Base-by-base conservation (phyloP, 2,329 filamentous ascomycete species). In the Aspergillus sp. region DNA sequence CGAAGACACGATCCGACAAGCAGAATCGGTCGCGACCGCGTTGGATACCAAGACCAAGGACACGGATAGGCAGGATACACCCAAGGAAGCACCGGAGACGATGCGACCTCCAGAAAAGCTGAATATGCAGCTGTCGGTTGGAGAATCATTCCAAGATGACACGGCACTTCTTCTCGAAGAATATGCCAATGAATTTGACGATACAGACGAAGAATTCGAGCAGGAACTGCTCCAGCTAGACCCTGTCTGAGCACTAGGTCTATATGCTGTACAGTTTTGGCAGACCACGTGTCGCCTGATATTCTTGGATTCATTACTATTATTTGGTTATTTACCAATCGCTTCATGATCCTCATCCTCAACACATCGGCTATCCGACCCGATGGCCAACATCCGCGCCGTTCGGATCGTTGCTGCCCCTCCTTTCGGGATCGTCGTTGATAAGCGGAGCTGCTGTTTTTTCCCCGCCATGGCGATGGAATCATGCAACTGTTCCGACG, bases 141-240 rank as follows among this genome's bases (percentile, higher is more conserved):
- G 43, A 32, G 54, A 59, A 10, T 65, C 64, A 5, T 67, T 67
- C 37, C 54, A 55, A 33, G 63, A 67, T 9, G 64, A 67, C 10
- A 66, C 64, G 6, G 61, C 64, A 2, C 48, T 58, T 12, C 53
- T 60, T 4, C 43, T 62, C 19, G 53, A 62, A 37, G 47, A 54
- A 7, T 57, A 58, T 29, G 50, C 42, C 5, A 41, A 51, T 19
- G 49, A 56, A 11, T 44, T 58, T 28, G 36, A 28, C 5, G 53
- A 51, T 8, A 43, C 43, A 19, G 47, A 56, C n/a, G 46, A 56
- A 10, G 46, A 53, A 12, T 51, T 54, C 10, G 48, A 56, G 30
- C 43, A 46, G 33, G 54, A 51, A 34, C 37, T 56, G 42, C 43
- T 48, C 33, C 45, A 44, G 34, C 39, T 55, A 35, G 45, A 49